Conservation (phyloP, 768 basidiomycete genomes). For the Trametes villosa region DNA sequence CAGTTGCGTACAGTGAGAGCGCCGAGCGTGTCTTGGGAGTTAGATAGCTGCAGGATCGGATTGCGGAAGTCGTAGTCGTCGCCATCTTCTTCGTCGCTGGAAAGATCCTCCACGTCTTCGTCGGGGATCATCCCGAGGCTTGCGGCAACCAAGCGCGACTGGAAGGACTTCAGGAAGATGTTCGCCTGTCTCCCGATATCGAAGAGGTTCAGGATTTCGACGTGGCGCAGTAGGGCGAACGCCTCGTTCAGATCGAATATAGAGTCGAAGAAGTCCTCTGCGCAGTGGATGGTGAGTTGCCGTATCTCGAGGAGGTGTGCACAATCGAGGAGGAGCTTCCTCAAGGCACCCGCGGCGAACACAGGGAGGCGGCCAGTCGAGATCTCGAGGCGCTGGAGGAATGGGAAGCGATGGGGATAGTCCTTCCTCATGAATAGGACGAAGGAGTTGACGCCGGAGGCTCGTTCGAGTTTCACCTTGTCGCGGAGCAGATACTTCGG, state of each 20-base stretch:
- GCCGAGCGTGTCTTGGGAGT: conserved; percentile 4
- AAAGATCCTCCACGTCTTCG: neutral
- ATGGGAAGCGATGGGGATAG: neutral
- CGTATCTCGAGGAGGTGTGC: neutral
- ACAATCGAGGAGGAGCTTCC: neutral
- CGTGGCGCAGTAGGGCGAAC: neutral
- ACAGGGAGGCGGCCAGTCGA: neutral
- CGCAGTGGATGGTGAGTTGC: neutral
- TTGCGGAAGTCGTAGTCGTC: neutral
- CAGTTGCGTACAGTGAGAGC: neutral
- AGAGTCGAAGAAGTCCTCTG: conserved; percentile 6
- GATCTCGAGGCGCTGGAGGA: neutral
- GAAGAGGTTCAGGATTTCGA: neutral
- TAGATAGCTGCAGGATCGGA: conserved; percentile 2
- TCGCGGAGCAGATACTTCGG: neutral
- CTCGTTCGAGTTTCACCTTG: neutral
- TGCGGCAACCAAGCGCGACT: neutral
- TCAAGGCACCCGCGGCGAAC: neutral
- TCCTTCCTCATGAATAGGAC: neutral
- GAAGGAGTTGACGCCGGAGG: neutral
- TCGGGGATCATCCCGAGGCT: neutral
- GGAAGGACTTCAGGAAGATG: neutral
- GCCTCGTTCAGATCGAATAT: neutral
- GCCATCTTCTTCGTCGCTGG: neutral
- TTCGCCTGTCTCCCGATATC: neutral